Conservation (phyloP, 164 flowering plant species). For the Nelumbo lutea region DNA sequence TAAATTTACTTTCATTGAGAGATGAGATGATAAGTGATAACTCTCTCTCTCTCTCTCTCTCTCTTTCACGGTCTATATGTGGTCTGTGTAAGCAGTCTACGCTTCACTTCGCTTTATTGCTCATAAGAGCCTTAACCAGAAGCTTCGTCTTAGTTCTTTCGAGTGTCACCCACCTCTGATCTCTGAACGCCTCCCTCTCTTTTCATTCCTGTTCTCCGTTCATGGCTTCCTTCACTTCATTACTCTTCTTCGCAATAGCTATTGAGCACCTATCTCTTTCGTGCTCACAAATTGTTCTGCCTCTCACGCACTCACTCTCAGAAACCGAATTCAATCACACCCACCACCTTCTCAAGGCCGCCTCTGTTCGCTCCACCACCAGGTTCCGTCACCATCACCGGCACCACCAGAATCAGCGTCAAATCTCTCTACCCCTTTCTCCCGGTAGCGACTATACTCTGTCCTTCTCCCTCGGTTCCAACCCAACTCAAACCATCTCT, state of each 20-base stretch:
- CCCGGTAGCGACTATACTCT: conserved; percentile 84
- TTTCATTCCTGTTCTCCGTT: neutral
- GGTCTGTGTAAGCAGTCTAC: no score
- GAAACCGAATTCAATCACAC: conserved; percentile 36
- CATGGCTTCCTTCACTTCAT: conserved; percentile 29
- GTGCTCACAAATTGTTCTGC: conserved; percentile 28
- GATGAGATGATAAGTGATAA: no score
- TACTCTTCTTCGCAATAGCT: conserved; percentile 14
- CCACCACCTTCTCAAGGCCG: conserved; percentile 71
- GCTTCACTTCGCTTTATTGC: no score
- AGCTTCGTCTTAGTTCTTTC: neutral
- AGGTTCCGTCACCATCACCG: conserved; percentile 45
- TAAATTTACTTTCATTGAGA: neutral
- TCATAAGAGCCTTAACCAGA: neutral
- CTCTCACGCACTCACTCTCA: conserved; percentile 66
- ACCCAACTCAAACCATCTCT: conserved; percentile 37
- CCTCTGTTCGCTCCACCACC: conserved; percentile 54
- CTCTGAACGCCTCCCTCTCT: conserved; percentile 2
- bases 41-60: neutral
- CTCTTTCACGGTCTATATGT: neutral
- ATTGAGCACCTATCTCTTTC: conserved; percentile 11
- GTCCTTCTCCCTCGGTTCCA: conserved; percentile 46
- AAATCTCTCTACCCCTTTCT: conserved; percentile 75
- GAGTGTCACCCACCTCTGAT: no score
- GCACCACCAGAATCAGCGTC: conserved; percentile 23